Evolutionary conservation across 2,329 filamentous ascomycete genomes (phyloP), one percentile per base, ranked within the genome.

Genomic region (Pseudogymnoascus sp.): DNA sequence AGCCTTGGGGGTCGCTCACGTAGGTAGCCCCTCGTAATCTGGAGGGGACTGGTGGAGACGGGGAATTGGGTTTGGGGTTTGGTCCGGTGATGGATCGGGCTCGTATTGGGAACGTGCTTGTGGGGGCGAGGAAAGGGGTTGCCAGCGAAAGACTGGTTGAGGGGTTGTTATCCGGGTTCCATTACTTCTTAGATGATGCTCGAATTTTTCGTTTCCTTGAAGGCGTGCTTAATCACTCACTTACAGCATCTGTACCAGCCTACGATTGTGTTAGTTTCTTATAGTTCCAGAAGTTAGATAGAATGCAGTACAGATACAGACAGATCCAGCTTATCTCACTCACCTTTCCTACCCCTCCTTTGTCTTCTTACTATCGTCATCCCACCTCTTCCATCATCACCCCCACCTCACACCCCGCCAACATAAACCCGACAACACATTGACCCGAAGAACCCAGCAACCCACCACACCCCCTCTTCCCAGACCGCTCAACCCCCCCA

Each of bases 141-240:
- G 45, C 25, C 28, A 33, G 28, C n/a, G 45, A 55, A 33, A 33
- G 45, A 55, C 45, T 55, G 25, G 45, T 2, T 33, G 45, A 55
- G 45, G 45, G 45, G 45, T 19, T 55, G 28, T 33, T 33, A 33
- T 55, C 25, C 45, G n/a, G 45, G 25, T 33, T 33, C 45, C 45
- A 52, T 52, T 52, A 30, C 45, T 52, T 52, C 45, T 52, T 25
- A 52, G 45, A 52, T 52, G 45, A 52, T 52, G 25, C 45, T 52
- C 45, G 14, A 30, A 30, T 16, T 52, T 52, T 52, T 52, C 42
- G 8, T 52, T 30, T 30, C 45, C 25, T 52, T 28, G 4, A 55
- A 55, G 25, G 25, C 45, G 45, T 55, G 45, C 45, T 55, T 55
- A 55, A 25, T 55, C 45, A 19, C 45, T 55, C 45, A 12, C 9